Evolutionary conservation across 768 basidiomycete species (phyloP), one percentile per base, ranked within the genome.

Genomic region (Neoboletus subvelutipes): DNA sequence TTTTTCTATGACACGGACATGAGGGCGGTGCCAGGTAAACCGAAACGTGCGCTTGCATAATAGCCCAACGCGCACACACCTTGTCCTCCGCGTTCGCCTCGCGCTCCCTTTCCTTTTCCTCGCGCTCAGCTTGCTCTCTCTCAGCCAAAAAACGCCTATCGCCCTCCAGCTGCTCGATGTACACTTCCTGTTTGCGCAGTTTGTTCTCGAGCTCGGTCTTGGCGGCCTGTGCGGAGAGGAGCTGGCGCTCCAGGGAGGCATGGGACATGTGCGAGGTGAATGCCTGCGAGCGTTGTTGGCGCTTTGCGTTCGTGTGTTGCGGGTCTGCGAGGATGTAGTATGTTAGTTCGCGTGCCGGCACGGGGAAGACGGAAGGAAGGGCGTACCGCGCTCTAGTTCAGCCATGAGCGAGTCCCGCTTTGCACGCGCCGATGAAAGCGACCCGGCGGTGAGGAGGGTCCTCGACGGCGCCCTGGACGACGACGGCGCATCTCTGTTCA

Each of bases 91-190:
- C 77, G 51, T 75, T 72, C 37, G 78, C 78, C 4, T 65, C 69
- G 17, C 80, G 75, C 53, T 88, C 83, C 11, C 68, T 69, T 55
- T 89, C 85, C 69, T 83, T 87, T 69, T 86, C 87, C 56, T 85
- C 83, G 24, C 82, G 75, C 58, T 90, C 88, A 37, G 85, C 82
- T 48, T 79, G 75, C 67, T 91, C 90, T 4, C 85, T 71, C 59
- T 90, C 87, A 0, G 85, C 75, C 49, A 90, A 77, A 76, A 78
- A 90, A 18, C 87, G 74, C 37, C 89, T 74, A 65, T 92, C 90
- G 18, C 80, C 75, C 64, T 91, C 87, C 11, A 93, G 76, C 43
- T 83, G 74, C 42, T 88, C 87, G 28, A 92, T 79, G 24, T 74
- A 67, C 1, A 77, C 60, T 3, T 89, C 86, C 65, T 81, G 83